Conservation (phyloP, 1,284 basidiomycete genomes). For the Cryptococcus maquisensis region DNA sequence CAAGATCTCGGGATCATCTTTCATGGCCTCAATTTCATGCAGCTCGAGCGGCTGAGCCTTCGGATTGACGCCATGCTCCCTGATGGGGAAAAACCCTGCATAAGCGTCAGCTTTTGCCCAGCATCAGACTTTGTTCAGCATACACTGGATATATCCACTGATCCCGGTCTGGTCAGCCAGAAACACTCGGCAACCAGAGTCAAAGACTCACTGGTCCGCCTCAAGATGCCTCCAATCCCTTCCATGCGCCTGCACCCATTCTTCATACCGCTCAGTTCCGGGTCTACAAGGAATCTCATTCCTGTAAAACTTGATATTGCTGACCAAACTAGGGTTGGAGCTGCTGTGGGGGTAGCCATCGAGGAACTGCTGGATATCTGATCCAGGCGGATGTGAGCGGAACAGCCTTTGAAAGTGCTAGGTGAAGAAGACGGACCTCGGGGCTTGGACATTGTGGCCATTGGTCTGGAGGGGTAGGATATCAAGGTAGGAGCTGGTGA, state of each 20-base stretch:
- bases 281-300: constrained; percentile 59
- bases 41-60: constrained; percentile 61
- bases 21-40: constrained; percentile 63
- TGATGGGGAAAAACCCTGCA: constrained; percentile 35
- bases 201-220: constrained; percentile 54
- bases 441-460: neutral
- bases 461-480: neutral
- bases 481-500: too few relatives aligned
- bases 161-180: neutral
- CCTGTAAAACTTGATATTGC: constrained; percentile 63
- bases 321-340: constrained; percentile 50
- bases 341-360: constrained; percentile 56
- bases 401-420: neutral
- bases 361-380: constrained; percentile 53
- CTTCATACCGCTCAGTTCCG: constrained; percentile 60
- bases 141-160: constrained; percentile 35
- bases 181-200: neutral
- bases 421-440: constrained; percentile 1
- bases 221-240: constrained; percentile 63
- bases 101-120: neutral
- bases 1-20: constrained; percentile 53
- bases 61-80: constrained; percentile 55
- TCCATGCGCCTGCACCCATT: constrained; percentile 59
- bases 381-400: neutral
- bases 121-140: neutral